Evolutionary conservation across 2,329 filamentous ascomycete species (phyloP).

Genomic region (Hawksworthiomyces lignivorus): DNA sequence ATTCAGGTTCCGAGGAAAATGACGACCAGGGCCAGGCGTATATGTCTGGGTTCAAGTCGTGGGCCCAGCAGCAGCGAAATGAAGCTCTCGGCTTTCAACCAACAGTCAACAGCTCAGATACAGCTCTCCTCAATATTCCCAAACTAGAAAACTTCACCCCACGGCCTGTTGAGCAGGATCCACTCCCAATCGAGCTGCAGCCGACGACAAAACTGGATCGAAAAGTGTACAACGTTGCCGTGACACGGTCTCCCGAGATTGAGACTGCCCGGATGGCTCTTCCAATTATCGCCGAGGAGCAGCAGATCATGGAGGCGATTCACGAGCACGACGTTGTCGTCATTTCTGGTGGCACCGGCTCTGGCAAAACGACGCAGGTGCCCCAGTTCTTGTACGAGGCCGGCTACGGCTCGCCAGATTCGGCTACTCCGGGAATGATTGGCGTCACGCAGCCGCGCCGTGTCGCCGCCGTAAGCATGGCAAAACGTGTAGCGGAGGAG

Average conservation of each 20-base stretch:
- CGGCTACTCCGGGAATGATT: slow-evolving; percentile 83
- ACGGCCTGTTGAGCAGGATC: slow-evolving; percentile 61
- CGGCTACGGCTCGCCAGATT: slow-evolving; percentile 72
- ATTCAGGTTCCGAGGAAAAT: slow-evolving; percentile 14
- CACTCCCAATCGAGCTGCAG: slow-evolving; percentile 58
- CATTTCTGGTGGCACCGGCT: slow-evolving; percentile 90
- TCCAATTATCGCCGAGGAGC: slow-evolving; percentile 89
- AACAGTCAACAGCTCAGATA: slow-evolving; percentile 22
- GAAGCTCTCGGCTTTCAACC: slow-evolving; percentile 64
- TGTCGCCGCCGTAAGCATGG: slow-evolving; percentile 95
- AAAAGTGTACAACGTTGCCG: slow-evolving; percentile 68
- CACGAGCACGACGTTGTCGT: slow-evolving; percentile 86
- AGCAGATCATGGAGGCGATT: slow-evolving; percentile 96
- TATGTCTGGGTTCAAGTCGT: slow-evolving; percentile 75
- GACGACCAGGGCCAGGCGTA: slow-evolving; percentile 25
- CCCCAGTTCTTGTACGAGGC: slow-evolving; percentile 95
- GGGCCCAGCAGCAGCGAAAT: slow-evolving; percentile 83
- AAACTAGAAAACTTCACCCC: slow-evolving; percentile 57
- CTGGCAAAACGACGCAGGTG: slow-evolving; percentile 94
- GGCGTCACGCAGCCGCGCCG: slow-evolving; percentile 90
- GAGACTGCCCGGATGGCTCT: slow-evolving; percentile 71
- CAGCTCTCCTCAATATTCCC: slow-evolving; percentile 40
- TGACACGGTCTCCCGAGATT: slow-evolving; percentile 63
- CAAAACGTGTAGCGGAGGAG: slow-evolving; percentile 82
- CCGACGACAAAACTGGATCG: slow-evolving; percentile 53